These are phyloP conservation scores for Hymenoscyphus repandus DNA, from an alignment of 2,329 filamentous ascomycete species.

Conservation along the genomic window DNA sequence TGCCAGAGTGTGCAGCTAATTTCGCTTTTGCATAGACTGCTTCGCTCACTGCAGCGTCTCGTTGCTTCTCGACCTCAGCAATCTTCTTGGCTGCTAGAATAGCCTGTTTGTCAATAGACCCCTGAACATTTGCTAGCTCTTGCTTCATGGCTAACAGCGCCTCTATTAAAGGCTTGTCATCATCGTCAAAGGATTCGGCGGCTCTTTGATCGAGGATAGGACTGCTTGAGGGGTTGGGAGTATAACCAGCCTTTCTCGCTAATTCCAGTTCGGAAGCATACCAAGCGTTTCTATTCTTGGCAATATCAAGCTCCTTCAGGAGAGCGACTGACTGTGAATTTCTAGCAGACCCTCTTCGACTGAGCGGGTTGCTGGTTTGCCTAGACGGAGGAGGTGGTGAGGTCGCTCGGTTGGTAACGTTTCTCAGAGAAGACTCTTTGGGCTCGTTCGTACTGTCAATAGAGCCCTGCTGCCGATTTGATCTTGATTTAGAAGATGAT, in stretches of 20 bases:
- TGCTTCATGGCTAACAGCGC: slow-evolving; percentile 86
- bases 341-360: slow-evolving; percentile 54
- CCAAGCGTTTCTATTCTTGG: slow-evolving; percentile 89
- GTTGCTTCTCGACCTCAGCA: slow-evolving; percentile 88
- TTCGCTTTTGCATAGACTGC: slow-evolving; percentile 94
- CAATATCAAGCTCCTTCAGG: slow-evolving; percentile 78
- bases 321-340: slow-evolving; percentile 61
- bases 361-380: slow-evolving; percentile 54
- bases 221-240: slow-evolving; percentile 62
- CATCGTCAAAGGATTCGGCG: slow-evolving; percentile 79
- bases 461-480: slow-evolving; percentile 57
- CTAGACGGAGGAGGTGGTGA: slow-evolving; percentile 56
- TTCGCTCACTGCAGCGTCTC: slow-evolving; percentile 90
- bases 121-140: slow-evolving; percentile 85
- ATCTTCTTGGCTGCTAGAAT: slow-evolving; percentile 81
- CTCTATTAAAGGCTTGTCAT: slow-evolving; percentile 87
- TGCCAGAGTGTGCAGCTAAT: slow-evolving; percentile 74
- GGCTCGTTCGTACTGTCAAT: slow-evolving; percentile 62
- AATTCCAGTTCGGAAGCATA: slow-evolving; percentile 92
- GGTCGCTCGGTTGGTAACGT: slow-evolving; percentile 39
- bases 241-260: slow-evolving; percentile 84
- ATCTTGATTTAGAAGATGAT: slow-evolving; percentile 46
- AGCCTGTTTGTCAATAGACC: slow-evolving; percentile 82
- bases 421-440: slow-evolving; percentile 38
- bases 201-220: slow-evolving; percentile 71